Evolutionary conservation across 108 stramenopile species (phyloP), one percentile per base, ranked within the genome.

Genomic region (Cyclotella kingstonii): DNA sequence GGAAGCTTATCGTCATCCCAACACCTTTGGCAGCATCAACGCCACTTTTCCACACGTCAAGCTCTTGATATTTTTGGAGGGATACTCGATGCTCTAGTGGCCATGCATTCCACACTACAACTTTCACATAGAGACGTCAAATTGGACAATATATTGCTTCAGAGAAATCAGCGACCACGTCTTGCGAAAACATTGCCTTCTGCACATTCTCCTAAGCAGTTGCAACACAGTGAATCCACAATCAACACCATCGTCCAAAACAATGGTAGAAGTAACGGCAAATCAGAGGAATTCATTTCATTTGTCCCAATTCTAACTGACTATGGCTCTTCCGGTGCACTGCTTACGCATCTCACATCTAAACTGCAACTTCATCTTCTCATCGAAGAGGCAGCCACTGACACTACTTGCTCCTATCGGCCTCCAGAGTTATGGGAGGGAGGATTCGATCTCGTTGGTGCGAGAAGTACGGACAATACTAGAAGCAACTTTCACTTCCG

Each of bases 381-480:
- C 0, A 65, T 63, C 4, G 92, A 93, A 28, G 10, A 45, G 18
- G 92, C 92, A 1, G 23, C 84, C 26, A 66, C 60, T 36, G 76
- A 87, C 40, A 84, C 85, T 0, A 93, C 92, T 21, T 69, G 86
- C n/a, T 53, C 86, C 2, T 93, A 93, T 71, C 81, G 92, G 22
- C 85, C 92, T 14, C 92, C 92, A 8, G 89, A 93, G 69, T 60
- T 93, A 6, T 89, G 88, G 41, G 84, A 90, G 19, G 89, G 87
- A n/a, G 84, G 80, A n/a, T 25, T 81, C 8, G 68, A 81, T 22
- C 72, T 62, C 19, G 54, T 36, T 36, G 9, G 36, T 36, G 36
- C 36, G 7, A 11, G 36, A 9, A 11, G 36, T 44, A 42, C 8
- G 4, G 52, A 6, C 25, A 4, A 14, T 28, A n/a, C n/a, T n/a